phyloP scores from a whole-genome alignment of 768 basidiomycete species.

The Trichaptum fuscoviolaceum region DNA sequence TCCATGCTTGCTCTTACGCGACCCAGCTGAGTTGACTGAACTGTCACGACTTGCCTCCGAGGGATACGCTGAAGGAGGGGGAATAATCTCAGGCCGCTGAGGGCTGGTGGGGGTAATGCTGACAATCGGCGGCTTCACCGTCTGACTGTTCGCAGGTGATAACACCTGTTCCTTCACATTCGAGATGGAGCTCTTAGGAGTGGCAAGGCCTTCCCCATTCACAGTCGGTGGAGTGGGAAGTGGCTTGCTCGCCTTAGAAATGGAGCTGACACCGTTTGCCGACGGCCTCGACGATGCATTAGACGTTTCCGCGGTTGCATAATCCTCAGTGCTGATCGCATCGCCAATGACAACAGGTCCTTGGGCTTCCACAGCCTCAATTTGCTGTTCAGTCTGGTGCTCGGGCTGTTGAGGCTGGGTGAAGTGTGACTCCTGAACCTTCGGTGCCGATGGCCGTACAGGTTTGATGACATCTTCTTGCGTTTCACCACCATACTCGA shows the following conservation, averaged over 20 bases:
- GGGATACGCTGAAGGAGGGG: not conserved
- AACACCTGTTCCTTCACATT: not conserved
- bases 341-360: conserved; percentile 24
- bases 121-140: conserved; percentile 23
- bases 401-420: conserved; percentile 10
- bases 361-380: conserved; percentile 29
- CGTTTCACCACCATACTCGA: conserved; percentile 82
- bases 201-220: not conserved
- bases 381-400: conserved; percentile 17
- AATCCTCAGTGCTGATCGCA: conserved; percentile 16
- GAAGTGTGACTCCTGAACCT: conserved; percentile 11
- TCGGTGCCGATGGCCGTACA: conserved; percentile 10
- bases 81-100: conserved; percentile 16
- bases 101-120: conserved; percentile 40
- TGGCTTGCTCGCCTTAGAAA: not conserved
- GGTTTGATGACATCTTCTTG: conserved; percentile 17
- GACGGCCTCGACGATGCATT: not conserved
- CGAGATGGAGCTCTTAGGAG: conserved; percentile 10
- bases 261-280: not conserved
- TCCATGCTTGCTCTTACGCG: conserved; percentile 45
- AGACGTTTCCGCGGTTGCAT: not conserved
- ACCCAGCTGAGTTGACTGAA: conserved; percentile 12
- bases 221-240: not conserved
- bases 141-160: not conserved
- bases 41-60: not conserved